A percentile compares a stretch with the other conserved stretches of the same genome.
Conservation (phyloP, 2,329 filamentous ascomycete genomes). For the Acarospora socialis region DNA sequence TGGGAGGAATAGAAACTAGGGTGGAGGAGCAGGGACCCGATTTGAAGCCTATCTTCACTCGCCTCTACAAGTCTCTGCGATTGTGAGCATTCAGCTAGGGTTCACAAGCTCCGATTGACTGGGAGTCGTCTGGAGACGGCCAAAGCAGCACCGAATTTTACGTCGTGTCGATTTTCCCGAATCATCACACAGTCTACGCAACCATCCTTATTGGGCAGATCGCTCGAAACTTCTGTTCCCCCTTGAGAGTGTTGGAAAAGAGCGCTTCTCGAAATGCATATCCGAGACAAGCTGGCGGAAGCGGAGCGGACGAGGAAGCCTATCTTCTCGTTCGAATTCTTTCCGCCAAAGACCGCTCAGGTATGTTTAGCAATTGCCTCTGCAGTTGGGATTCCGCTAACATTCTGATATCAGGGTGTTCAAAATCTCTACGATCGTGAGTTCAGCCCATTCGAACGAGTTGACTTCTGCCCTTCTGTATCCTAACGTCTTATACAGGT, state of each 20-base stretch:
- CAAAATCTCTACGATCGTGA: conserved; percentile 93
- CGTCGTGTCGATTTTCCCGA: background rate
- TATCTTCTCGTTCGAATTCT: conserved; percentile 98
- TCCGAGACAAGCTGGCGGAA: conserved; percentile 78
- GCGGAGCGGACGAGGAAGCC: conserved; percentile 65
- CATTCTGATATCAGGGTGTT: conserved; percentile 61
- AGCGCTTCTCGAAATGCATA: conserved; percentile 93
- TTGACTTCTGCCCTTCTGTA: background rate
- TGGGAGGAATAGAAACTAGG: conserved; percentile 7
- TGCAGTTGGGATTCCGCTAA: background rate
- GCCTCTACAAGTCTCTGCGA: background rate
- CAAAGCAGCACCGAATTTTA: background rate
- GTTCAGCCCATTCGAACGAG: conserved; percentile 6
- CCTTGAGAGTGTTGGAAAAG: too few relatives aligned
- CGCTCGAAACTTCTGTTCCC: conserved; percentile 5
- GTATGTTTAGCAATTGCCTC: conserved; percentile 16
- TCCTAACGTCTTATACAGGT: conserved; percentile 13
- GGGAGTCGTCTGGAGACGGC: background rate
- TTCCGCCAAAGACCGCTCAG: conserved; percentile 91
- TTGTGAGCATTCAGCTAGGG: conserved; percentile 11
- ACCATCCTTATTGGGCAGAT: background rate
- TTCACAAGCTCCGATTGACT: conserved; percentile 2
- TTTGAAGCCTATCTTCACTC: conserved; percentile 11
- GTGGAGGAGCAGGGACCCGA: conserved; percentile 15
- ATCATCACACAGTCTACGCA: conserved; percentile 1